Conservation (phyloP, 208 protist species). For the Sergeia podlipaevii region DNA sequence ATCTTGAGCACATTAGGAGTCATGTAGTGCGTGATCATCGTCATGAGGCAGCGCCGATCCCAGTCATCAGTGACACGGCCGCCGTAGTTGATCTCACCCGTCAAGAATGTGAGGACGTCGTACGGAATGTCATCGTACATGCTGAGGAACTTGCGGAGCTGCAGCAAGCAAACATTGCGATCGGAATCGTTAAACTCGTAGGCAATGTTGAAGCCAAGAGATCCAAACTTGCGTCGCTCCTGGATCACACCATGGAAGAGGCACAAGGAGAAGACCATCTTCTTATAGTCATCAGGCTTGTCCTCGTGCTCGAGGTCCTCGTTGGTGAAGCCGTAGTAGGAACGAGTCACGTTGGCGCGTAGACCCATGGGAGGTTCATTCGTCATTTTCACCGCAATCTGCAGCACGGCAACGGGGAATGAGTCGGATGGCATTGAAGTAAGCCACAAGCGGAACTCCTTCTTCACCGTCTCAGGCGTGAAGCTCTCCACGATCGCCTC, state of each 20-base stretch:
- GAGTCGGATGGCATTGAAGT: constrained; percentile 95
- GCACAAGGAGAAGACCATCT: constrained; percentile 92
- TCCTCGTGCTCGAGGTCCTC: constrained; percentile 80
- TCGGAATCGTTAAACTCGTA: constrained; percentile 97
- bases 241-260: constrained; percentile 95
- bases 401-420: constrained; percentile 98
- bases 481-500: constrained; percentile 94
- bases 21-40: constrained; percentile 94
- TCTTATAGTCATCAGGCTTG: constrained; percentile 87
- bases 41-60: constrained; percentile 94
- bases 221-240: constrained; percentile 94
- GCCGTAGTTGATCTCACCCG: constrained; percentile 96
- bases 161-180: constrained; percentile 88
- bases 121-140: constrained; percentile 92
- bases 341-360: constrained; percentile 94
- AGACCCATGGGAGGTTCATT: constrained; percentile 98
- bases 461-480: constrained; percentile 92
- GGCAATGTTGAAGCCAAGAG: constrained; percentile 95
- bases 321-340: constrained; percentile 90
- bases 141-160: constrained; percentile 91
- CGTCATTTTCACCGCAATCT: constrained; percentile 98
- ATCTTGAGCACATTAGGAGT: constrained; percentile 78
- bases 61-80: constrained; percentile 97
- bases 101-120: constrained; percentile 93
- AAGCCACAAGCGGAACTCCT: constrained; percentile 98